Percentiles rank a stretch among this genome's conserved stretches.
Evolutionary conservation across 192 early-diverging fungal species (phyloP).

Genomic region (Linnemannia hyalina): DNA sequence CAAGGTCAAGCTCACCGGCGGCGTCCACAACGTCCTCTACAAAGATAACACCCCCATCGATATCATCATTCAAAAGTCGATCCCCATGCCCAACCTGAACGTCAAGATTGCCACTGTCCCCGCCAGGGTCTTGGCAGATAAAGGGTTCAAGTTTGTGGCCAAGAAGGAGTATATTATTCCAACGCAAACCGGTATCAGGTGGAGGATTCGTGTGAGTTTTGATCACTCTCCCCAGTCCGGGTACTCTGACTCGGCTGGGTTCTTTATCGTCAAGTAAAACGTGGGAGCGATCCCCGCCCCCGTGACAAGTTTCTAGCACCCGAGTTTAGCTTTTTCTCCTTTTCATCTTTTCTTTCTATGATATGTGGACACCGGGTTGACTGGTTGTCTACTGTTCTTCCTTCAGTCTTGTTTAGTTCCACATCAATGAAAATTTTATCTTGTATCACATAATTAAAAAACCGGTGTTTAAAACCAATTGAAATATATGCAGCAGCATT

Average conservation of each 20-base stretch:
- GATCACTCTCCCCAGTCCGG: background rate
- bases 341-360: no score
- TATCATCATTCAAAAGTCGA: slow-evolving; percentile 24
- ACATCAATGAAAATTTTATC: no score
- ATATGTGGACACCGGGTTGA: no score
- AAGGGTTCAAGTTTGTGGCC: slow-evolving; percentile 33
- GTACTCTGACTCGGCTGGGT: slow-evolving; percentile 6
- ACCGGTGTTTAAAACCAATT: no score
- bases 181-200: slow-evolving; percentile 10
- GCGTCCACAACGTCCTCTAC: slow-evolving; percentile 20
- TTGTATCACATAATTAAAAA: no score
- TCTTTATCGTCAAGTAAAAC: slow-evolving; percentile 9
- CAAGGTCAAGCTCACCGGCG: slow-evolving; percentile 15
- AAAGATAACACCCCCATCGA: slow-evolving; percentile 17
- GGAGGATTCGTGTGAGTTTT: slow-evolving; percentile 31
- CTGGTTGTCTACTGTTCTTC: no score
- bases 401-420: no score
- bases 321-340: no score
- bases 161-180: slow-evolving; percentile 27
- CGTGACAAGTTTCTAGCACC: no score
- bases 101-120: background rate
- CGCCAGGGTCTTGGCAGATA: background rate
- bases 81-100: slow-evolving; percentile 27
- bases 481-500: no score
- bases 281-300: background rate